Percentiles rank a stretch among this genome's conserved stretches.
These are phyloP conservation scores for Ophiostoma tasmaniense DNA, from an alignment of 2,329 filamentous ascomycete species.

Conservation along the genomic window DNA sequence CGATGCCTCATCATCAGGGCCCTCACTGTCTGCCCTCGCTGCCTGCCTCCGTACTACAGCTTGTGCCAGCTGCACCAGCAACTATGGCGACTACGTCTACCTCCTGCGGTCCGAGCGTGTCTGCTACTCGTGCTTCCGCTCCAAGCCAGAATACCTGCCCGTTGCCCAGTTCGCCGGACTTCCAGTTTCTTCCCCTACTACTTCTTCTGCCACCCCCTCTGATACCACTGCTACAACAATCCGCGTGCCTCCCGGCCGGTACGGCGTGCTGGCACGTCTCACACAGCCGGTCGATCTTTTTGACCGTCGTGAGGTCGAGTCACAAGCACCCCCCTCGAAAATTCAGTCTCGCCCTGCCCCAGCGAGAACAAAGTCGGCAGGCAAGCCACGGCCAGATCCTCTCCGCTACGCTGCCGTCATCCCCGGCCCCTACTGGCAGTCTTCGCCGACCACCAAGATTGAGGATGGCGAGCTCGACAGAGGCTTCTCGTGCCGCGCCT, in stretches of 20 bases:
- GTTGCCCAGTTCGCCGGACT: conserved; percentile 10
- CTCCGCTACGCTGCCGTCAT: conserved; percentile 20
- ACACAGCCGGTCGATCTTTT: conserved; percentile 17
- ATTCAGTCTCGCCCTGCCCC: background rate
- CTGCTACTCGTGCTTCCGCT: conserved; percentile 21
- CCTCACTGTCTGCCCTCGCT: conserved; percentile 15
- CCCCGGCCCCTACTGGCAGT: conserved; percentile 18
- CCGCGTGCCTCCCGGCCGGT: conserved; percentile 17
- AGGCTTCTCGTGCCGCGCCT: conserved; percentile 19
- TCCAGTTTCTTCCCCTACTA: background rate
- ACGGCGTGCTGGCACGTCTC: conserved; percentile 18
- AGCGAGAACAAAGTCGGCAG: background rate
- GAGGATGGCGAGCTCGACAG: conserved; percentile 11
- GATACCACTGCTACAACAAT: conserved; percentile 5
- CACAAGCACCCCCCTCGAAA: background rate
- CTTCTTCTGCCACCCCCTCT: background rate
- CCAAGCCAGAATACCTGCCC: conserved; percentile 19
- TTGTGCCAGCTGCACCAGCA: conserved; percentile 17
- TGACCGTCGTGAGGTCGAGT: conserved; percentile 15
- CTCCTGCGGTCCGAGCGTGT: conserved; percentile 19
- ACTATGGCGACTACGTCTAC: conserved; percentile 21
- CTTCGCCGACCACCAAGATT: background rate
- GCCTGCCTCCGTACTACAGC: conserved; percentile 15
- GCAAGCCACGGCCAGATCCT: conserved; percentile 13
- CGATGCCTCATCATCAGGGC: background rate